These are phyloP conservation scores for Scleromitrula shiraiana DNA, from an alignment of 2,329 filamentous ascomycete species.

Conservation along the genomic window DNA sequence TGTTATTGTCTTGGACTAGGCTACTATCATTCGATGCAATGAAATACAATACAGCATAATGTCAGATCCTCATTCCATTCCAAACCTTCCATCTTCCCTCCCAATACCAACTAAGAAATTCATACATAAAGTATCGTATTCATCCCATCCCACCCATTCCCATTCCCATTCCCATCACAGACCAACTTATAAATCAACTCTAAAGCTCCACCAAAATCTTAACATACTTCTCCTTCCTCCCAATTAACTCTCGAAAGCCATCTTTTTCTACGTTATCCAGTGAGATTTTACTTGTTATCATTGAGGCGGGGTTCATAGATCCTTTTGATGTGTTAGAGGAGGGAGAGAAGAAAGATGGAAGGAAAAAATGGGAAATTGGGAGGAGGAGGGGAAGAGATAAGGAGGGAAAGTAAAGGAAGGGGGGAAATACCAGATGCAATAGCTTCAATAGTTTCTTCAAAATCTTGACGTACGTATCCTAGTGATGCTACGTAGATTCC, in stretches of 20 bases:
- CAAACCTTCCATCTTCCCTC: no score
- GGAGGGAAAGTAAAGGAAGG: neutral
- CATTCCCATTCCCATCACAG: no score
- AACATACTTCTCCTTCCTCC: neutral
- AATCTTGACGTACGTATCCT: slow-evolving; percentile 35
- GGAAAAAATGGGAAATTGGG: neutral
- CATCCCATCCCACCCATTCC: no score
- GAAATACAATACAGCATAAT: no score
- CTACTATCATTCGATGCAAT: no score
- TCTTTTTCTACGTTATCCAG: neutral
- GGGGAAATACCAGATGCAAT: neutral
- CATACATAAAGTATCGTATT: no score
- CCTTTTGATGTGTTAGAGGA: neutral
- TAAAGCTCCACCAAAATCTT: neutral
- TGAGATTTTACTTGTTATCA: neutral
- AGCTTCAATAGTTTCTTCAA: slow-evolving; percentile 32
- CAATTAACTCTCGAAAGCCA: neutral
- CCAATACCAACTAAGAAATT: no score
- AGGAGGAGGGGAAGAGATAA: neutral
- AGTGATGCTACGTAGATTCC: slow-evolving; percentile 39
- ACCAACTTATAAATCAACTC: no score
- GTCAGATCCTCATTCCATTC: no score
- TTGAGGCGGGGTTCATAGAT: neutral
- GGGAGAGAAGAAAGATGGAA: neutral
- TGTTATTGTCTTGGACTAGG: no score